A percentile compares a stretch with the other conserved stretches of the same genome.
phyloP scores from a whole-genome alignment of 164 flowering plant genomes.

The Chloranthus sessilifolius region DNA sequence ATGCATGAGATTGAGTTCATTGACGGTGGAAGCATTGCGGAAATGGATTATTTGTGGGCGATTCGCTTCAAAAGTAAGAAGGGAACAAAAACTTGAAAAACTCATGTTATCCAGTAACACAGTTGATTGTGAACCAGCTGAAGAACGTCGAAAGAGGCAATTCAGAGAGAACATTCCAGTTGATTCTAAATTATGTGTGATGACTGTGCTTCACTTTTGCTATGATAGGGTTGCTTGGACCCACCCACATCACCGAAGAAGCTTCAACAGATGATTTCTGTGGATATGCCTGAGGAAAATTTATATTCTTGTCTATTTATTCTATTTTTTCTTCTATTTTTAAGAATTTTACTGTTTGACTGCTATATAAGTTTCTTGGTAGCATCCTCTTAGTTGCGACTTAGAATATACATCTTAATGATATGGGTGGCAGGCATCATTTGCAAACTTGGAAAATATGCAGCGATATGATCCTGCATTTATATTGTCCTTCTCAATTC shows the following conservation, averaged over 20 bases:
- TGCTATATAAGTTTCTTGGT: background rate
- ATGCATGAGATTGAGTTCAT: conserved; percentile 50
- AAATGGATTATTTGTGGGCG: conserved; percentile 89
- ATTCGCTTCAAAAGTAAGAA: conserved; percentile 46
- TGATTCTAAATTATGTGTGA: conserved; percentile 53
- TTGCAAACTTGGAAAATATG: conserved; percentile 17
- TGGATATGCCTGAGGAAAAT: conserved; percentile 33
- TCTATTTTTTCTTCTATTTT: background rate
- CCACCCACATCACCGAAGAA: conserved; percentile 13
- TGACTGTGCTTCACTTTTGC: conserved; percentile 65
- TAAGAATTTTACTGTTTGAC: background rate
- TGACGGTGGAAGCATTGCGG: conserved; percentile 28
- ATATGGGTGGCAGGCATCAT: conserved; percentile 30
- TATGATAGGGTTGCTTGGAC: conserved; percentile 32
- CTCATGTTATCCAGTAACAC: conserved; percentile 17
- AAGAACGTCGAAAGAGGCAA: conserved; percentile 46
- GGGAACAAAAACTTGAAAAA: conserved; percentile 37
- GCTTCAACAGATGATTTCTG: conserved; percentile 18
- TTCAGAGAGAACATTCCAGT: conserved; percentile 74
- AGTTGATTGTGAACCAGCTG: conserved; percentile 29
- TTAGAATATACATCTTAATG: conserved; percentile 11
- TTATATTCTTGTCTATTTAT: conserved; percentile 1
- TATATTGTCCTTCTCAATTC: conserved; percentile 68
- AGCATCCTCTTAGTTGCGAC: conserved; percentile 1
- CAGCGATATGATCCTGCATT: conserved; percentile 78